phyloP scores from a whole-genome alignment of 75 land plant species.

The Selaginella tamariscina region DNA sequence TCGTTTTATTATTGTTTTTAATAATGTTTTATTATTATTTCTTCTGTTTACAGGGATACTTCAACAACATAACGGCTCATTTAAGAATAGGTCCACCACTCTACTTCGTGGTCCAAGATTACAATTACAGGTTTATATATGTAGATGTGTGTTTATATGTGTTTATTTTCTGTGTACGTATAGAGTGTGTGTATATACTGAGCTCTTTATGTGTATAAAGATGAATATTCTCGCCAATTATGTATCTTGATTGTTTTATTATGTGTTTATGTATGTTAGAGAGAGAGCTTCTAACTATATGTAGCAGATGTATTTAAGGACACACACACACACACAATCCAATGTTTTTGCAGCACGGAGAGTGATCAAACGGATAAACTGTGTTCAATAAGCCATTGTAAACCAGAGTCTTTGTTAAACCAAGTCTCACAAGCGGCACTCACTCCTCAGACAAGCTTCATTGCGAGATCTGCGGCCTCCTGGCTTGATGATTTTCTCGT shows the following conservation, averaged over 20 bases:
- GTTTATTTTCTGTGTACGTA: not conserved
- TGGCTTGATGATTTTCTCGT: conserved; percentile 98
- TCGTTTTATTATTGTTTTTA: not conserved
- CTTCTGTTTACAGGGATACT: conserved; percentile 54
- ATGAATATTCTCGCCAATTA: too few relatives aligned
- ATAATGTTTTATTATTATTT: not conserved
- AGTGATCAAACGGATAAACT: conserved; percentile 63
- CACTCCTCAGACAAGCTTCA: conserved; percentile 59
- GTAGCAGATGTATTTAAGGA: too few relatives aligned
- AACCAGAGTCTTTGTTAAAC: conserved; percentile 72
- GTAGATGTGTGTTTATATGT: not conserved
- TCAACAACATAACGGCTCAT: conserved; percentile 57
- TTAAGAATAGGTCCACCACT: conserved; percentile 90
- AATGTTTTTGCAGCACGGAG: conserved; percentile 16
- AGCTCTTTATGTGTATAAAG: too few relatives aligned
- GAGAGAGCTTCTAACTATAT: too few relatives aligned
- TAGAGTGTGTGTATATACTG: too few relatives aligned
- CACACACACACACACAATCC: too few relatives aligned
- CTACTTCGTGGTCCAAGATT: conserved; percentile 84
- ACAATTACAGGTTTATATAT: conserved; percentile 64
- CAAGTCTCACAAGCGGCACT: conserved; percentile 85
- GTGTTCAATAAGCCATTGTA: conserved; percentile 93
- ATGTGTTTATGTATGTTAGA: too few relatives aligned
- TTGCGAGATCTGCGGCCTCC: conserved; percentile 95
- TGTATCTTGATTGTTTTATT: too few relatives aligned